Evolutionary conservation across 768 basidiomycete genomes (phyloP).

Genomic region (Russula emetica): DNA sequence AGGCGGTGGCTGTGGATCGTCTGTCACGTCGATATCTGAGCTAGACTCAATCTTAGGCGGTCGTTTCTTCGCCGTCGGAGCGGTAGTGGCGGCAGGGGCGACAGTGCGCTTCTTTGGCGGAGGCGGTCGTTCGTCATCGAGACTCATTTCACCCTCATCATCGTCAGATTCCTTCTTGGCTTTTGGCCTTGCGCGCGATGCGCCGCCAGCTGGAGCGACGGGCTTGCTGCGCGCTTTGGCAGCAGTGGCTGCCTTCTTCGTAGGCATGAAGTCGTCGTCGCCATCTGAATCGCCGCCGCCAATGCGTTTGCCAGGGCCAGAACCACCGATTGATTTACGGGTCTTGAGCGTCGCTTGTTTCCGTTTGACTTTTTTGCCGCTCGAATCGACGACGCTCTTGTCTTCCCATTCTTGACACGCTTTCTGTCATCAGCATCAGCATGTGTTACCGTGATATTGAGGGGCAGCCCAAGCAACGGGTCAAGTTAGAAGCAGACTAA

Average conservation of each 20-base stretch:
- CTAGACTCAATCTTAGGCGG: conserved; percentile 34
- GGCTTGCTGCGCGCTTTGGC: conserved; percentile 35
- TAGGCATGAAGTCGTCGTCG: conserved; percentile 56
- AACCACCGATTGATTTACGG: conserved; percentile 46
- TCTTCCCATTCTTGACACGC: conserved; percentile 43
- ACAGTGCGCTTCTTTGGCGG: conserved; percentile 29
- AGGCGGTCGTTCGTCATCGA: conserved; percentile 23
- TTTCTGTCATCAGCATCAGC: conserved; percentile 32
- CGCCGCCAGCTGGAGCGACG: conserved; percentile 33
- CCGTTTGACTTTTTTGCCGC: conserved; percentile 51
- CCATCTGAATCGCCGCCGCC: conserved; percentile 36
- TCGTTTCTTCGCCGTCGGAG: conserved; percentile 29
- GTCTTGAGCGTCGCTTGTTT: conserved; percentile 54
- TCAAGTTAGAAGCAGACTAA: conserved; percentile 36
- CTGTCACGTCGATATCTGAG: conserved; percentile 33
- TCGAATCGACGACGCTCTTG: conserved; percentile 44
- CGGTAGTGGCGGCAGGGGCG: conserved; percentile 25
- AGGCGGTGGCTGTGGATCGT: conserved; percentile 33
- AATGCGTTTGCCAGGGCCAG: conserved; percentile 35
- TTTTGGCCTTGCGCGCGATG: conserved; percentile 35
- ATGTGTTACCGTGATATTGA: background rate
- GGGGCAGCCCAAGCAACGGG: background rate
- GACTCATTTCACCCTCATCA: conserved; percentile 19
- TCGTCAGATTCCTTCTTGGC: conserved; percentile 36
- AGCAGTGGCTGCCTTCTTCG: conserved; percentile 39